Evolutionary conservation across 2,329 filamentous ascomycete species (phyloP).

Genomic region (Xylariaceae sp.): DNA sequence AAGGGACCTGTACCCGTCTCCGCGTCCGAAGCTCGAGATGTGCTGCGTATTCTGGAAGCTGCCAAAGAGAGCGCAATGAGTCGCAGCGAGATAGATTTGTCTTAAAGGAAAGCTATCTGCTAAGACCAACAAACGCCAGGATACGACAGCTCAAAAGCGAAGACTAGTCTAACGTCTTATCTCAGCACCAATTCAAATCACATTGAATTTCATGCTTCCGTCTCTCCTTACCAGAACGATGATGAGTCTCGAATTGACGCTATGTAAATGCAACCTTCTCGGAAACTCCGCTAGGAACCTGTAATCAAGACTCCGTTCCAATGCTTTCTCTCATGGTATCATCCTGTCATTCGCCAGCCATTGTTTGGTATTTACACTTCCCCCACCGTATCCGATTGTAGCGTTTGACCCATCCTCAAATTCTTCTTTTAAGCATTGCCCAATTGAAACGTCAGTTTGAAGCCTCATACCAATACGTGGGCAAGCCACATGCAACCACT

Average conservation of each 20-base stretch:
- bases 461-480: not conserved
- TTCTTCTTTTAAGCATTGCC: not conserved
- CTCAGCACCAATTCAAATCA: too few species aligned
- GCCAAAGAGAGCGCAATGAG: conserved; percentile 57
- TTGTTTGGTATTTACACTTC: not conserved
- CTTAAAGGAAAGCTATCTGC: too few species aligned
- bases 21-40: conserved; percentile 59
- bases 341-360: not conserved
- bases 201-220: too few species aligned
- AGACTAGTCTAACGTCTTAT: too few species aligned
- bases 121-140: too few species aligned
- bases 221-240: not conserved
- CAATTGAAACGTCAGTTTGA: not conserved
- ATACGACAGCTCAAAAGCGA: too few species aligned
- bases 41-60: conserved; percentile 60
- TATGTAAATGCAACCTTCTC: conserved; percentile 16
- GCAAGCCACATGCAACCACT: not conserved
- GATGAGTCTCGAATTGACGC: not conserved
- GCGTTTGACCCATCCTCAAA: not conserved
- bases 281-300: not conserved
- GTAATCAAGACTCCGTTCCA: conserved; percentile 23
- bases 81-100: conserved; percentile 52
- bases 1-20: conserved; percentile 60
- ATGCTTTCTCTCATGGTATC: conserved; percentile 21
- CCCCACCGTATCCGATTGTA: too few species aligned